A percentile compares a stretch with the other conserved stretches of the same genome.
Conservation (phyloP, 164 flowering plant species). For the Santalum album region DNA sequence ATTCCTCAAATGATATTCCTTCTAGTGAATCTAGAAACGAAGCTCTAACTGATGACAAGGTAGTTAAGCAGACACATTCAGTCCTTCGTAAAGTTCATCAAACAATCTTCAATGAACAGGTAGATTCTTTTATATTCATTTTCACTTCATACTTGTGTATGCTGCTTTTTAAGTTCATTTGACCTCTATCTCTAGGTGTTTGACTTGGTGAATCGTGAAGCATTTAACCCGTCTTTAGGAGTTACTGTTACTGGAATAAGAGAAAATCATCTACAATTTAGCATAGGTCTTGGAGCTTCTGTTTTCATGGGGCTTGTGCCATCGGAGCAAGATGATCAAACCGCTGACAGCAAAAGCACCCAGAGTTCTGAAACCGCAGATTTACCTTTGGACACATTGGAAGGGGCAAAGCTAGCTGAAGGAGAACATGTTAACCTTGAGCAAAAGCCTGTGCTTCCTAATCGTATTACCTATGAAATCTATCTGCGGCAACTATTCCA, state of each 20-base stretch:
- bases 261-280: slow-evolving; percentile 67
- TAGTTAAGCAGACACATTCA: slow-evolving; percentile 50
- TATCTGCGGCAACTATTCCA: slow-evolving; percentile 80
- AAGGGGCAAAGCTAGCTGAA: slow-evolving; percentile 24
- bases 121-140: slow-evolving; percentile 7
- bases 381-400: slow-evolving; percentile 33
- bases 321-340: slow-evolving; percentile 33
- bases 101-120: slow-evolving; percentile 88
- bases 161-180: neutral
- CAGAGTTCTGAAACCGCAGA: slow-evolving; percentile 29
- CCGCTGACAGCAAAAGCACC: slow-evolving; percentile 14
- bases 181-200: slow-evolving; percentile 54
- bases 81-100: slow-evolving; percentile 68
- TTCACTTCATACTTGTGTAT: neutral
- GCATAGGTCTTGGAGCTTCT: slow-evolving; percentile 63
- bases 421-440: slow-evolving; percentile 19
- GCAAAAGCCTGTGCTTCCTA: slow-evolving; percentile 28
- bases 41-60: slow-evolving; percentile 36
- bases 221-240: slow-evolving; percentile 53
- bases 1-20: slow-evolving; percentile 14
- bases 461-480: slow-evolving; percentile 55
- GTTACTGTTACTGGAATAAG: slow-evolving; percentile 70
- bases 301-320: slow-evolving; percentile 60
- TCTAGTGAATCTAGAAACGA: slow-evolving; percentile 27
- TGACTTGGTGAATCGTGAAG: slow-evolving; percentile 87